These are phyloP conservation scores for Gossypium ekmanianum DNA, from an alignment of 345 rosid genomes.

Conservation along the genomic window DNA sequence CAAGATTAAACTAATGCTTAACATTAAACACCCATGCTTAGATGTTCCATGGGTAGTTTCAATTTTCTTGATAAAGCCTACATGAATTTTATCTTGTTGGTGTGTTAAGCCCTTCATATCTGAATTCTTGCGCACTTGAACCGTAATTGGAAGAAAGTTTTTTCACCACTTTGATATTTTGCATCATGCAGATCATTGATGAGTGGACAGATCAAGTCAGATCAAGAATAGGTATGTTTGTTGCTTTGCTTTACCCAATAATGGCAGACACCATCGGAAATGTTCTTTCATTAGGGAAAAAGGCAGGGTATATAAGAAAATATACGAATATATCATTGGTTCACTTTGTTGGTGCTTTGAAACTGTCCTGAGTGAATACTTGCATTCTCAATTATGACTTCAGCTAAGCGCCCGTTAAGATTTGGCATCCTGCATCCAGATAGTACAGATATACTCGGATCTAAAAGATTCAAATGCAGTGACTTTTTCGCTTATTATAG, in stretches of 20 bases:
- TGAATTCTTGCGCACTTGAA: background rate
- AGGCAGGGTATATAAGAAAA: background rate
- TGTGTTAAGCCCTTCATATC: background rate
- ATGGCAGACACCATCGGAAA: background rate
- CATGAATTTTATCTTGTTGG: background rate
- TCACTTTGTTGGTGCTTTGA: background rate
- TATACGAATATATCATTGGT: background rate
- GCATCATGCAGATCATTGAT: conserved; percentile 54
- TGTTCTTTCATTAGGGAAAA: background rate
- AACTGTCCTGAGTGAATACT: background rate
- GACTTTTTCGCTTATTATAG: background rate
- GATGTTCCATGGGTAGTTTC: conserved; percentile 22
- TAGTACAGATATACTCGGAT: background rate
- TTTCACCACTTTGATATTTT: conserved; percentile 2
- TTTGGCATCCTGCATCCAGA: background rate
- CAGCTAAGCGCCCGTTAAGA: background rate
- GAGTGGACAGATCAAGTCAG: conserved; percentile 85
- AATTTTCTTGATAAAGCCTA: conserved; percentile 16
- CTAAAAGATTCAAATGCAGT: background rate
- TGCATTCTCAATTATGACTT: background rate
- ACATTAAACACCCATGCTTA: conserved; percentile 15
- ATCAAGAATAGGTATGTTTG: conserved; percentile 53
- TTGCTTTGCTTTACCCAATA: conserved; percentile 5
- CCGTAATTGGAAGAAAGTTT: conserved; percentile 3
- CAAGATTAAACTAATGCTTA: conserved; percentile 26